These are phyloP conservation scores for Takakia lepidozioides DNA, from an alignment of 225 moss, liverwort and hornwort species.

Conservation along the genomic window DNA sequence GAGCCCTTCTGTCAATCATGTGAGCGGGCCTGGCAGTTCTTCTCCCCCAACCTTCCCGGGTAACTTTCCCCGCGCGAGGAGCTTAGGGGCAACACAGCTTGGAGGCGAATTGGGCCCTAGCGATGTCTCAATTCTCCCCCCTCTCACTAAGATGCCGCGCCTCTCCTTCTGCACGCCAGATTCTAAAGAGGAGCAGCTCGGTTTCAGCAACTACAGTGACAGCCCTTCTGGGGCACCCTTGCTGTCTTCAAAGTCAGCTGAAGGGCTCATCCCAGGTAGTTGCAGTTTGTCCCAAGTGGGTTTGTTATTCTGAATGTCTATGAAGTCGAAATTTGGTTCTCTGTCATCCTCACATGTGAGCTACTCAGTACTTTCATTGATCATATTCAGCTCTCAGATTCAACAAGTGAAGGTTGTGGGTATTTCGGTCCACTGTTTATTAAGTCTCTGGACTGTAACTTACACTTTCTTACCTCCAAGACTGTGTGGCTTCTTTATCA, in stretches of 20 bases:
- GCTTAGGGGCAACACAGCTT: constrained; percentile 21
- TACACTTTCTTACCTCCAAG: no score
- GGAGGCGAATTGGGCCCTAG: constrained; percentile 13
- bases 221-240: constrained; percentile 12
- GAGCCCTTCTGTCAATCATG: constrained; percentile 24
- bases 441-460: no score
- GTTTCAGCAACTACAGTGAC: constrained; percentile 19
- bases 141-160: constrained; percentile 42
- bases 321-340: no score
- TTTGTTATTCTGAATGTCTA: no score
- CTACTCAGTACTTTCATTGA: no score
- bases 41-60: constrained; percentile 37
- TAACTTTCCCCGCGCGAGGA: constrained; percentile 19
- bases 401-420: no score
- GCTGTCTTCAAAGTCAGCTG: constrained; percentile 8
- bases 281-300: no score
- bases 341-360: no score
- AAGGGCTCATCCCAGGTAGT: constrained; percentile 11
- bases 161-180: constrained; percentile 41
- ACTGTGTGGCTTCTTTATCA: constrained; percentile 5
- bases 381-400: no score
- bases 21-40: constrained; percentile 25
- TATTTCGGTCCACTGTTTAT: no score
- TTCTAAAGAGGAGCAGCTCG: constrained; percentile 16
- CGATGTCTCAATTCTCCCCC: constrained; percentile 49